phyloP scores from a whole-genome alignment of 2,329 filamentous ascomycete genomes.

The Thermoascus crustaceus region DNA sequence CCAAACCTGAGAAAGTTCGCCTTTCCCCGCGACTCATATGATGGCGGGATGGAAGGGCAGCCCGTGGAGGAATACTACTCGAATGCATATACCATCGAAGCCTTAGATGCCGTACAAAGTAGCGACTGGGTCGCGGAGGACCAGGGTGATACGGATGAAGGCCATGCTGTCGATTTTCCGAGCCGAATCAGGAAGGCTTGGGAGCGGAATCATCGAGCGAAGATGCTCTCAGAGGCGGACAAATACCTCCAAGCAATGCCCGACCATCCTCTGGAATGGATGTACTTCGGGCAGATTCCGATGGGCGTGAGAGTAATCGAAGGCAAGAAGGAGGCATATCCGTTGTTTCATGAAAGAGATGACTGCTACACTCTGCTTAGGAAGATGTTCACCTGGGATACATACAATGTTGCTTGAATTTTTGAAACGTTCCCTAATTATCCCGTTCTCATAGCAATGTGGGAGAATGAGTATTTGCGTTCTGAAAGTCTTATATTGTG shows the following conservation, averaged over 20 bases:
- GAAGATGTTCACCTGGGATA: slow-evolving; percentile 3
- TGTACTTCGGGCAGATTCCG: slow-evolving; percentile 3
- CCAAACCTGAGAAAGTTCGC: slow-evolving; percentile 3
- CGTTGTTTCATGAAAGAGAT: slow-evolving; percentile 2
- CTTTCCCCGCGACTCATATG: slow-evolving; percentile 3
- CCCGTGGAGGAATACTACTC: not conserved
- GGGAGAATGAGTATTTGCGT: no score
- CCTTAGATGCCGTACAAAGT: not conserved
- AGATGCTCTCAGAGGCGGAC: slow-evolving; percentile 3
- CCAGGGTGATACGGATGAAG: not conserved
- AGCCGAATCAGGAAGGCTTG: not conserved
- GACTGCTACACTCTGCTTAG: slow-evolving; percentile 1
- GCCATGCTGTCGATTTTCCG: not conserved
- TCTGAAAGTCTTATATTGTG: no score
- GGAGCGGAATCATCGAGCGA: slow-evolving; percentile 1
- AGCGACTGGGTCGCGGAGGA: not conserved
- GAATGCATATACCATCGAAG: not conserved
- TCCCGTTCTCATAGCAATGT: no score
- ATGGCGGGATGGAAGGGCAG: no score
- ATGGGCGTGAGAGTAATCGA: not conserved
- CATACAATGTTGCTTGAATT: no score
- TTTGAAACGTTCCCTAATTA: no score
- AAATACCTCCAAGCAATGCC: slow-evolving; percentile 4
- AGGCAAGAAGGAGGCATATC: slow-evolving; percentile 6
- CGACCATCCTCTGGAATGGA: slow-evolving; percentile 2